Conservation (phyloP, 2,329 filamentous ascomycete genomes). For the Fonsecaea nubica region DNA sequence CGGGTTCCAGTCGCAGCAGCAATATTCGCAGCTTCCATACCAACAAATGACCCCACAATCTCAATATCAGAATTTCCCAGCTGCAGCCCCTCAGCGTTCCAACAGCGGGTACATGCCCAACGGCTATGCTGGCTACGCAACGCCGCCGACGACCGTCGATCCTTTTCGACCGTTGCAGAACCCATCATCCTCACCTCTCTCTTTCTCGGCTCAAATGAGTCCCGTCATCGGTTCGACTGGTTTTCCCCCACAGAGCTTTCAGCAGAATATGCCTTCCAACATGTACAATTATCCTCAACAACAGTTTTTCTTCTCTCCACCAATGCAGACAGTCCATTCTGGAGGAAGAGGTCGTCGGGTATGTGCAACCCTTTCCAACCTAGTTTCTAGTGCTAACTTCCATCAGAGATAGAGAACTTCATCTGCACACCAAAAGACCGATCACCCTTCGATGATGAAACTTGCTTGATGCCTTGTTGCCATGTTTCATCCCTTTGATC, state of each 20-base stretch:
- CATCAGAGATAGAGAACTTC: background rate
- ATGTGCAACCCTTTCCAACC: constrained; percentile 13
- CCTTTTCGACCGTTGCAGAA: constrained; percentile 51
- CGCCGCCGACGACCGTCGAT: constrained; percentile 50
- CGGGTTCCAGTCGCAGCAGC: constrained; percentile 45
- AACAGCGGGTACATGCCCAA: constrained; percentile 54
- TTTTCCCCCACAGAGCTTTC: constrained; percentile 55
- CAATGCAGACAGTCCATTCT: constrained; percentile 51
- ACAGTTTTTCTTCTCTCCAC: constrained; percentile 46
- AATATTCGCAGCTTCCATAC: constrained; percentile 49
- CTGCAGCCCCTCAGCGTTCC: constrained; percentile 54
- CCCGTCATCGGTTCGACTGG: constrained; percentile 53
- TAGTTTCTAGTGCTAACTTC: constrained; percentile 1
- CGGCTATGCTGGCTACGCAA: constrained; percentile 52
- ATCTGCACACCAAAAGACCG: background rate
- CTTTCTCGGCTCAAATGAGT: constrained; percentile 48
- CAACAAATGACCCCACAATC: constrained; percentile 56
- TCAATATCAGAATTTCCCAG: constrained; percentile 62
- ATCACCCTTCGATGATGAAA: background rate
- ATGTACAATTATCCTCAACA: constrained; percentile 61
- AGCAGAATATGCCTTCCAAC: constrained; percentile 52
- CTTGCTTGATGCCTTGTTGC: background rate
- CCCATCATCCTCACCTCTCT: constrained; percentile 47
- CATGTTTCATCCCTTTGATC: constrained; percentile 5
- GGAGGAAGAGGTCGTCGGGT: constrained; percentile 55